A percentile compares a stretch with the other conserved stretches of the same genome.
Conservation (phyloP, 2,329 filamentous ascomycete species). For the Cordyceps pruinosa region DNA sequence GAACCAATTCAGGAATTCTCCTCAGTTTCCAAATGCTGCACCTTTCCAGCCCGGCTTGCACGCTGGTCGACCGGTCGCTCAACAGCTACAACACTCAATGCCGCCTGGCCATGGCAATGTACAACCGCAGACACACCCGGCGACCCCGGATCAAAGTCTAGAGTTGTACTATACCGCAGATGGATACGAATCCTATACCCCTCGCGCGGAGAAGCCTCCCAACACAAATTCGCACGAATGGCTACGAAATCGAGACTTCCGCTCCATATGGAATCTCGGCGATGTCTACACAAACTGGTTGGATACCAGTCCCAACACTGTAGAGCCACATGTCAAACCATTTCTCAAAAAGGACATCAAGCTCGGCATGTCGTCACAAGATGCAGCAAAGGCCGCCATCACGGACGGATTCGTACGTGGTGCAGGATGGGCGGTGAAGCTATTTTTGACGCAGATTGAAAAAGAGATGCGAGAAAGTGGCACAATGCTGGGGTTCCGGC, state of each 20-base stretch:
- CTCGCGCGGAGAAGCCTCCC: neutral
- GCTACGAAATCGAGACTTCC: neutral
- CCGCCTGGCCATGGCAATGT: neutral
- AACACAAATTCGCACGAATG: neutral
- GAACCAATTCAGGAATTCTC: neutral
- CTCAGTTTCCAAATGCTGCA: neutral
- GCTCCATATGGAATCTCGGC: neutral
- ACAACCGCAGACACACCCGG: neutral
- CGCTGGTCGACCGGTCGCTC: neutral
- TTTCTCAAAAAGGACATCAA: constrained; percentile 3
- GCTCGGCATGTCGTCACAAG: constrained; percentile 4
- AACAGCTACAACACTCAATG: neutral
- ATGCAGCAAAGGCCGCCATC: constrained; percentile 5
- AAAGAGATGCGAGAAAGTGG: constrained; percentile 1
- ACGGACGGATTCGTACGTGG: constrained; percentile 6
- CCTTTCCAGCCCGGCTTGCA: neutral
- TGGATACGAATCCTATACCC: neutral
- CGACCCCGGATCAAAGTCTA: neutral
- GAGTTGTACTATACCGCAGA: constrained; percentile 1
- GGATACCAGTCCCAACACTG: neutral
- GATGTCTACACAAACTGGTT: constrained; percentile 1
- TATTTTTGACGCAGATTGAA: neutral
- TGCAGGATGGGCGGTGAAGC: constrained; percentile 1
- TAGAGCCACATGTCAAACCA: neutral
- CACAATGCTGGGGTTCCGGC: constrained; percentile 8